Evolutionary conservation across 1,139 yeast species (phyloP), one percentile per base, ranked within the genome.

Genomic region (Yamadazyma pseudoaaseri): DNA sequence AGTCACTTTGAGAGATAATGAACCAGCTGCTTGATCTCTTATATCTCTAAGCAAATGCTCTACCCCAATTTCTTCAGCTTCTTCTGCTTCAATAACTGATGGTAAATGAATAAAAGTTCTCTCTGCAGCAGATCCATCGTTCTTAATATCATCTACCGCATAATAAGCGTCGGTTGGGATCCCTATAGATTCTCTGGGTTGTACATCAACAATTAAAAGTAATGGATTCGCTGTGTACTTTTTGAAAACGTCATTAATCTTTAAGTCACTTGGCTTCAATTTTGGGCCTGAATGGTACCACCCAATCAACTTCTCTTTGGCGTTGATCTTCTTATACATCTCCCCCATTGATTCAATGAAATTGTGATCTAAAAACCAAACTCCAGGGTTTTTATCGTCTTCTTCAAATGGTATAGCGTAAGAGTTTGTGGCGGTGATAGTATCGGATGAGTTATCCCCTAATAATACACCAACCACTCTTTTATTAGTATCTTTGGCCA

Each of bases 231-330:
- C 63, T 0, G 92, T 80, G 58, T 89, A 92, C 49, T 79, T 82
- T 60, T 85, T 90, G 66, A 94, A 89, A 3, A 69, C 70, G 47
- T 92, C 97, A 54, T 90, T 92, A 54, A 94, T 92, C 55, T 85
- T 86, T 47, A 92, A 70, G 58, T 94, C 99, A 12, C 95, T 82
- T 2, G 92, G 76, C 50, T 79, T 80, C 48, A 94, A 74, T 60
- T 90, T 89, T 10, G 97, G 97, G 1, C 98, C 99, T 12, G 96
- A 82, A 58, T 94, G 99, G 56, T 94, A 94, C 99, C 99, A 94
- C 8, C 99, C 99, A 58, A 94, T 81, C 39, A 94, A 72, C 58
- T 81, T 86, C 58, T 94, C 99, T 64, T 86, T 87, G 17, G 98
- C 99, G 65, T 90, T 92, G 56, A 92, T 92, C 62, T 94, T 92